Evolutionary conservation across 169 alveolate species (phyloP).

Genomic region (Cryptosporidium parvum): DNA sequence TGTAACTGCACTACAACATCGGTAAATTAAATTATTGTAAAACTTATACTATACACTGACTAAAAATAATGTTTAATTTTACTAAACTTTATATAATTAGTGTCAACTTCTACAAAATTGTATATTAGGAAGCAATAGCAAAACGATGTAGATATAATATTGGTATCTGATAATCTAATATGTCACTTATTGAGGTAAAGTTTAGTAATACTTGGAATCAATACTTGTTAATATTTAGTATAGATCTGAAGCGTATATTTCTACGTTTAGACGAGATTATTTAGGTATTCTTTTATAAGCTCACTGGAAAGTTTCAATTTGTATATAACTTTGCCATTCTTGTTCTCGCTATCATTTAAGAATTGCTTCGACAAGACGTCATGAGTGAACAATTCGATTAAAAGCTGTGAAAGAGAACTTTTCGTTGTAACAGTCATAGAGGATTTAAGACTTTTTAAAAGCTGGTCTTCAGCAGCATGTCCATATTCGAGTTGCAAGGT

Average conservation of each 20-base stretch:
- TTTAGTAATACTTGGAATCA: not conserved
- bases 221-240: not conserved
- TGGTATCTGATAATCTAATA: not conserved
- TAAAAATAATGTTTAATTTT: not conserved
- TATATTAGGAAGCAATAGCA: not conserved
- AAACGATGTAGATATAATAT: too few relatives aligned
- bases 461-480: constrained; percentile 42
- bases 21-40: too few relatives aligned
- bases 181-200: not conserved
- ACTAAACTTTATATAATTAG: not conserved
- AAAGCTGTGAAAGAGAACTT: constrained; percentile 53
- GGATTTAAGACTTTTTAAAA: constrained; percentile 25
- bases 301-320: constrained; percentile 21
- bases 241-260: not conserved
- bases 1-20: too few relatives aligned
- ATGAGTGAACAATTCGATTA: constrained; percentile 46
- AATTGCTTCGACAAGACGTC: constrained; percentile 21
- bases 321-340: not conserved
- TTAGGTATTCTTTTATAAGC: constrained; percentile 10
- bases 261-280: not conserved
- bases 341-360: not conserved
- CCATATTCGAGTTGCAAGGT: constrained; percentile 22
- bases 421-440: constrained; percentile 65
- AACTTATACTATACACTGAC: not conserved
- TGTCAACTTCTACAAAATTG: not conserved